Evolutionary conservation across 164 flowering plant species (phyloP).

Genomic region (Vitis cinerea): DNA sequence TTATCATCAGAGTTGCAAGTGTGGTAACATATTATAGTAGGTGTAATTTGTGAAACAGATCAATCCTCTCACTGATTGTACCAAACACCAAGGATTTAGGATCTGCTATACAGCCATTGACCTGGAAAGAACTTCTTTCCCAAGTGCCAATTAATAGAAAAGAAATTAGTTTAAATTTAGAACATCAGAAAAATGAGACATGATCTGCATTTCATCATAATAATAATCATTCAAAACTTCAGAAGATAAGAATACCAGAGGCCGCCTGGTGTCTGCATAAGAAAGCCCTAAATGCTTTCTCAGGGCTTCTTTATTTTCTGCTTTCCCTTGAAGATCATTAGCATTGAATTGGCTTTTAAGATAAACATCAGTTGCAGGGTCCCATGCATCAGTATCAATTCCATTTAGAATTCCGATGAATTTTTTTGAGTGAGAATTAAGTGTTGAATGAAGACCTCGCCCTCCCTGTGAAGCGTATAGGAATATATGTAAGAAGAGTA

Average conservation of each 20-base stretch:
- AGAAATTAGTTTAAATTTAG: neutral
- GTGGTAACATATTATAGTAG: too few species aligned
- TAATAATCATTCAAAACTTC: neutral
- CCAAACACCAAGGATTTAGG: too few species aligned
- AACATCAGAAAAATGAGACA: neutral
- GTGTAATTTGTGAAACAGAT: too few species aligned
- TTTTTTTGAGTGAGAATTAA: conserved; percentile 76
- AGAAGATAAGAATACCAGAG: conserved; percentile 56
- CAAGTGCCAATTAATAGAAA: too few species aligned
- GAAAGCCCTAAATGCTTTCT: conserved; percentile 66
- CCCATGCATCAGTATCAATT: conserved; percentile 90
- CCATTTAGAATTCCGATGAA: conserved; percentile 94
- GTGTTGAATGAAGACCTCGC: conserved; percentile 70
- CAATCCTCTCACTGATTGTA: too few species aligned
- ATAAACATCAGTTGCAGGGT: conserved; percentile 75
- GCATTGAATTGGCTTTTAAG: conserved; percentile 75
- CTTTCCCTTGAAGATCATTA: conserved; percentile 79
- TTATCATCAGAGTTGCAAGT: too few species aligned
- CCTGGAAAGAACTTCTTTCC: too few species aligned
- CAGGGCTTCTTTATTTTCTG: conserved; percentile 67
- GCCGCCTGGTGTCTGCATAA: conserved; percentile 47
- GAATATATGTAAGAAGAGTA: neutral
- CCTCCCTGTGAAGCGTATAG: conserved; percentile 60
- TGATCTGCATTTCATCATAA: neutral
- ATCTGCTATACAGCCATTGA: too few species aligned